Evolutionary conservation across 2,329 filamentous ascomycete genomes (phyloP).

Genomic region (Canariomyces notabilis): DNA sequence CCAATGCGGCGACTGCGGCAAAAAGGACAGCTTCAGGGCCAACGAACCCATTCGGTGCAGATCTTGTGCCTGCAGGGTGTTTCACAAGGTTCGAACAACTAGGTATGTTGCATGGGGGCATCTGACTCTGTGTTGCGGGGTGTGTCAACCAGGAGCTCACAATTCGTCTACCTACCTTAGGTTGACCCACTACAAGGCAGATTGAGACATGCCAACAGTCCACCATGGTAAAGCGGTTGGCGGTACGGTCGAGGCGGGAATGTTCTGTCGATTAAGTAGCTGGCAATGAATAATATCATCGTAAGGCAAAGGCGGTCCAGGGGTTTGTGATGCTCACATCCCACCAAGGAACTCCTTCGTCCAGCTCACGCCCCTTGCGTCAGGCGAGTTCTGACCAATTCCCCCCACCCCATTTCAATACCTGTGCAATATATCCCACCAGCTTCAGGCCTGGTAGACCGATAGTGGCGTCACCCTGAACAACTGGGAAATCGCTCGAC

Average conservation of each 20-base stretch:
- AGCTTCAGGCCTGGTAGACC: no score
- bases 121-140: not conserved
- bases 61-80: constrained; percentile 3
- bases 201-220: not conserved
- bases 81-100: constrained; percentile 7
- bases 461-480: no score
- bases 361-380: no score
- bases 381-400: no score
- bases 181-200: not conserved
- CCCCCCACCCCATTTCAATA: no score
- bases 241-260: not conserved
- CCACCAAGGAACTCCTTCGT: no score
- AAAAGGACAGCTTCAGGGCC: not conserved
- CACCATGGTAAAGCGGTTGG: not conserved
- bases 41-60: constrained; percentile 8
- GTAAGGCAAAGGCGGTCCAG: not conserved
- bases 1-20: constrained; percentile 3
- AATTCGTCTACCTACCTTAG: no score
- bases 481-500: no score
- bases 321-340: no score
- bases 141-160: not conserved
- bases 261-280: not conserved
- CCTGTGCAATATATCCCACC: no score
- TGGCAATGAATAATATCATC: not conserved
- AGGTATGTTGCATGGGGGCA: not conserved